These are phyloP conservation scores for Ophiostoma tasmaniense DNA, from an alignment of 2,329 filamentous ascomycete genomes.

Conservation along the genomic window DNA sequence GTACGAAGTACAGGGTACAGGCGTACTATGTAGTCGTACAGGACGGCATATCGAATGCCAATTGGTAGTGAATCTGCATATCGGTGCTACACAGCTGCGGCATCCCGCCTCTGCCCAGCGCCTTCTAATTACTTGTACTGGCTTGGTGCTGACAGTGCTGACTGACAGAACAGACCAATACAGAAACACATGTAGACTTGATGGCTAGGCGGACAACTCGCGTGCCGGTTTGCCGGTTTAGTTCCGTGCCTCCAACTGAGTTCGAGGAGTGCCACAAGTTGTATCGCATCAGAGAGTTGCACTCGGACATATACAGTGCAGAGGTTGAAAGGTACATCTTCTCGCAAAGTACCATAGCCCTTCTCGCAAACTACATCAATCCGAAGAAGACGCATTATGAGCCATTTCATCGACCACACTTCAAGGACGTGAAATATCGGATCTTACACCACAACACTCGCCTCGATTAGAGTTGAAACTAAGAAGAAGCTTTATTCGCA, in stretches of 20 bases:
- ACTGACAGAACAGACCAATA: neutral
- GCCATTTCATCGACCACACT: neutral
- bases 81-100: neutral
- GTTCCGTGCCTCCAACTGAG: neutral
- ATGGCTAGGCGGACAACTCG: neutral
- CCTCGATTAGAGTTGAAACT: neutral
- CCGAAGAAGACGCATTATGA: neutral
- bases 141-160: neutral
- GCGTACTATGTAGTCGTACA: neutral
- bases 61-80: neutral
- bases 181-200: neutral
- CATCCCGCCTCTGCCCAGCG: neutral
- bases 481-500: neutral
- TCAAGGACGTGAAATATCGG: neutral
- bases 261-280: neutral
- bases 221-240: constrained; percentile 1
- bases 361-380: no score
- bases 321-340: neutral
- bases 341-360: neutral
- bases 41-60: neutral
- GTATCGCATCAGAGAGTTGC: neutral
- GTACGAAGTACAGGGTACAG: no score
- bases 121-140: neutral
- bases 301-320: neutral
- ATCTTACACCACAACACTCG: neutral